These are phyloP conservation scores for Coemansia sp. DNA, from an alignment of 371 early-diverging fungal genomes.

Conservation along the genomic window DNA sequence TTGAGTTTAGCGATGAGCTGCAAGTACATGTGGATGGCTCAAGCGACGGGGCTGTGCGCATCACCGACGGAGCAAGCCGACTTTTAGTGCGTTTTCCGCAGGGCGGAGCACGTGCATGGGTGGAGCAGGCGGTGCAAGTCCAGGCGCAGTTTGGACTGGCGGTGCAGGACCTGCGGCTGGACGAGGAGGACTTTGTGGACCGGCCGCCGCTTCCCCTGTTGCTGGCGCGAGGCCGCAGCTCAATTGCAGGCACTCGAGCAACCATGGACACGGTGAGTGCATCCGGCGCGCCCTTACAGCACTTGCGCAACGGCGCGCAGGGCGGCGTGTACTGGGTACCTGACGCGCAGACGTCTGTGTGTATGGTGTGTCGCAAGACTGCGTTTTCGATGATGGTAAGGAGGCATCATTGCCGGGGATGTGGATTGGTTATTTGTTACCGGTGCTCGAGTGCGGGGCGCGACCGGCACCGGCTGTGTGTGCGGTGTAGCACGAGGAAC, in stretches of 20 bases:
- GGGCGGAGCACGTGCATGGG: conserved; percentile 33
- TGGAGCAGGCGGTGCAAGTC: conserved; percentile 18
- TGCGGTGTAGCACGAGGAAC: conserved; percentile 19
- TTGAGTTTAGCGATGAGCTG: conserved; percentile 31
- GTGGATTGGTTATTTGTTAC: conserved; percentile 71
- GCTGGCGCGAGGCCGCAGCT: conserved; percentile 39
- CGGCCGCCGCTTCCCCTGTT: conserved; percentile 32
- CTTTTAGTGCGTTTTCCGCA: conserved; percentile 10
- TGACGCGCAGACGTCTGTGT: conserved; percentile 34
- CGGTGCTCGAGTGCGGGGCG: conserved; percentile 56
- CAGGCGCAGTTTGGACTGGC: conserved; percentile 9
- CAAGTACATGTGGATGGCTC: conserved; percentile 11
- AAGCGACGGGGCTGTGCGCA: neutral
- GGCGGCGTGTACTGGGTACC: conserved; percentile 49
- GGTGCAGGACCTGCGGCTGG: conserved; percentile 47
- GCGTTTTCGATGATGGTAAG: conserved; percentile 60
- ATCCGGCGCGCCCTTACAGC: neutral
- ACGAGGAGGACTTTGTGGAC: conserved; percentile 46
- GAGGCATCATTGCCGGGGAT: conserved; percentile 69
- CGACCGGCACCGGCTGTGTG: conserved; percentile 21
- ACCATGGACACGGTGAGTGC: conserved; percentile 1
- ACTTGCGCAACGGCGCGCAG: conserved; percentile 19
- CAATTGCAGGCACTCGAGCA: conserved; percentile 27
- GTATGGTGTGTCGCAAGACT: conserved; percentile 53
- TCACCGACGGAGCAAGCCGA: conserved; percentile 2